Base-by-base conservation (phyloP, 116 monocot genomes). In the Phalaenopsis hybrid region DNA sequence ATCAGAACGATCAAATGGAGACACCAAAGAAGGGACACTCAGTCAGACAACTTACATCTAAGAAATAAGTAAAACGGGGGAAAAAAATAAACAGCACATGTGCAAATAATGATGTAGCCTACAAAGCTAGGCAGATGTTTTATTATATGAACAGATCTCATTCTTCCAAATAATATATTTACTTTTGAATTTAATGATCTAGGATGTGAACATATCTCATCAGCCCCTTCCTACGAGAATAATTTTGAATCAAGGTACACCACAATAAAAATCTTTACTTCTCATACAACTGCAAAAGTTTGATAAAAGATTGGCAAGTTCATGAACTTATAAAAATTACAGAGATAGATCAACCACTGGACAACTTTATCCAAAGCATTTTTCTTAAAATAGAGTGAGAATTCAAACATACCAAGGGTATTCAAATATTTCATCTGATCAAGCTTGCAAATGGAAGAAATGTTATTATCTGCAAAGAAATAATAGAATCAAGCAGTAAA, bases 361-460 rank as follows among this genome's bases (percentile, higher is more conserved):
- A 41, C n/a, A 72, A 37, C 37, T 34, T 63, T 21, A 72, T 34
- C 37, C 72, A 72, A 72, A 34, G 15, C 3, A 31, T 33, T 69
- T 69, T 72, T 37, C 4, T 37, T 12, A 72, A 12, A 77, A 2
- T 15, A 84, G 51, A 4, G 18, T 8, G 6, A 31, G n/a, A 0
- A 50, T 28, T 37, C 23, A 75, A 55, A 11, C 7, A 87, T 92
- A 94, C 93, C 97, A 79, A 97, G 90, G 46, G 97, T 91, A 83
- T 94, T 97, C 89, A 94, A 83, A 79, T 87, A 79, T 78, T 83
- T 78, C 46, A 93, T 79, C 79, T 84, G 78, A 81, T 88, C 98
- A 82, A 98, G 89, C 58, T 90, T 91, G 83, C 92, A 90, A 51
- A 98, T 89, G 58, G 83, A 85, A 70, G 90, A 89, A 82, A 97